A percentile compares a stretch with the other conserved stretches of the same genome.
phyloP scores from a whole-genome alignment of 2,329 filamentous ascomycete genomes.

The Xenoacremonium recifei region DNA sequence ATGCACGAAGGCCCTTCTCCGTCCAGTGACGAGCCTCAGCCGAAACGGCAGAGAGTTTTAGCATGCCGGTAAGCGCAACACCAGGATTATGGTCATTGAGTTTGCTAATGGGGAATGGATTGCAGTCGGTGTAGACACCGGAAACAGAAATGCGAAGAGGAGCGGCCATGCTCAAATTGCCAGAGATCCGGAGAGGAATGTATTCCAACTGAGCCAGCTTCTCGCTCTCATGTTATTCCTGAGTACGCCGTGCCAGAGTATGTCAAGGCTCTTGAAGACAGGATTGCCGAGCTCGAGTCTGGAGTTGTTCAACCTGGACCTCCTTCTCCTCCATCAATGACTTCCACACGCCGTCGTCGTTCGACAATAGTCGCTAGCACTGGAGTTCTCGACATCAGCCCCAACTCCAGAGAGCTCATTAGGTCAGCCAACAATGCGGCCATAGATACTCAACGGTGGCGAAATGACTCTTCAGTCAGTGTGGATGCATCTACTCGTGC shows the following conservation, averaged over 20 bases:
- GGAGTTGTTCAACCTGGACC: too few species aligned
- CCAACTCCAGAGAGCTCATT: too few species aligned
- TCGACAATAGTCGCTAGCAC: too few species aligned
- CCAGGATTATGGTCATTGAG: too few species aligned
- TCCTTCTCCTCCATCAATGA: too few species aligned
- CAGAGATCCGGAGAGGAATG: slow-evolving; percentile 20
- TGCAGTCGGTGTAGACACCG: slow-evolving; percentile 19
- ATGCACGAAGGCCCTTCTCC: slow-evolving; percentile 3
- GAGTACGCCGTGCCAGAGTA: slow-evolving; percentile 18
- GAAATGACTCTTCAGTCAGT: too few species aligned
- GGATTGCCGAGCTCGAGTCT: slow-evolving; percentile 16
- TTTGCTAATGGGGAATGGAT: background rate
- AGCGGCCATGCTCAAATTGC: slow-evolving; percentile 23
- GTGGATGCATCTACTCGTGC: too few species aligned
- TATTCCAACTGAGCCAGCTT: slow-evolving; percentile 14
- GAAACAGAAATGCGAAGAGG: slow-evolving; percentile 23
- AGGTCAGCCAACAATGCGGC: too few species aligned
- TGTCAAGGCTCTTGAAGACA: slow-evolving; percentile 16
- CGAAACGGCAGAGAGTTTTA: slow-evolving; percentile 14
- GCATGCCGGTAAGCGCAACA: slow-evolving; percentile 14
- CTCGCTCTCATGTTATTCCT: slow-evolving; percentile 12
- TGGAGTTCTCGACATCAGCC: too few species aligned
- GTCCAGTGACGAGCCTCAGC: slow-evolving; percentile 11
- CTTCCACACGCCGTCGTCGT: too few species aligned
- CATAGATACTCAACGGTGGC: too few species aligned